Evolutionary conservation across 2,329 filamentous ascomycete genomes (phyloP).

Genomic region (Chaetomiaceae sp.): DNA sequence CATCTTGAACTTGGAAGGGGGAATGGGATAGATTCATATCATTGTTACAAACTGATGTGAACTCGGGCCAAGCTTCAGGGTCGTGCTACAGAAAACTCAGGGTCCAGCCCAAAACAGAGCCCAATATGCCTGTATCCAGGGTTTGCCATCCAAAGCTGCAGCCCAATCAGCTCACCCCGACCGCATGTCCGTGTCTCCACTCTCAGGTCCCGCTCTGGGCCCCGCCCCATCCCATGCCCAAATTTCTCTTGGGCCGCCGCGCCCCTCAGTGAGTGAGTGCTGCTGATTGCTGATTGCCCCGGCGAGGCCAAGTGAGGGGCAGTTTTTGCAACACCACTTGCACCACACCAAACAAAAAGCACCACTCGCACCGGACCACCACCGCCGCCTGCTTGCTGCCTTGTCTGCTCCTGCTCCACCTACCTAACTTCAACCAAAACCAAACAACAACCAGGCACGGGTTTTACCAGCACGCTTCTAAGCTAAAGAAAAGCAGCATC

Average conservation of each 20-base stretch:
- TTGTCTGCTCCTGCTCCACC: conserved; percentile 11
- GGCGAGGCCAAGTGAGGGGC: conserved; percentile 20
- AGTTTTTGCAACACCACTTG: conserved; percentile 9
- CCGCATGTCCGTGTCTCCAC: background rate
- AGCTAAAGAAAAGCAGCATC: no score
- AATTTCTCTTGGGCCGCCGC: conserved; percentile 15
- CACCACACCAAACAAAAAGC: no score
- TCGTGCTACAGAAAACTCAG: no score
- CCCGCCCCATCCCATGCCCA: conserved; percentile 1
- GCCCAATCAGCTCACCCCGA: no score
- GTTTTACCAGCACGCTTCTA: no score
- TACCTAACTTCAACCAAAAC: background rate
- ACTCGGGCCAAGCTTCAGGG: no score
- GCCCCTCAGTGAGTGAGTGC: no score
- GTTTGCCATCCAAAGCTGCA: background rate
- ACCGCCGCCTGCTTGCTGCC: conserved; percentile 5
- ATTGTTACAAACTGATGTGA: no score
- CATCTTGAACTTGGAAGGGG: no score
- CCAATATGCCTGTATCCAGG: background rate
- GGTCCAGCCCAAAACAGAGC: background rate
- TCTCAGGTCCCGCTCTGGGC: background rate
- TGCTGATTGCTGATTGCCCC: conserved; percentile 18
- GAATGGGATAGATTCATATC: no score
- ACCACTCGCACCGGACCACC: no score
- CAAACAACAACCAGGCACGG: background rate